phyloP scores from a whole-genome alignment of 495 filamentous ascomycete genomes.

The Lophium mytilinum region DNA sequence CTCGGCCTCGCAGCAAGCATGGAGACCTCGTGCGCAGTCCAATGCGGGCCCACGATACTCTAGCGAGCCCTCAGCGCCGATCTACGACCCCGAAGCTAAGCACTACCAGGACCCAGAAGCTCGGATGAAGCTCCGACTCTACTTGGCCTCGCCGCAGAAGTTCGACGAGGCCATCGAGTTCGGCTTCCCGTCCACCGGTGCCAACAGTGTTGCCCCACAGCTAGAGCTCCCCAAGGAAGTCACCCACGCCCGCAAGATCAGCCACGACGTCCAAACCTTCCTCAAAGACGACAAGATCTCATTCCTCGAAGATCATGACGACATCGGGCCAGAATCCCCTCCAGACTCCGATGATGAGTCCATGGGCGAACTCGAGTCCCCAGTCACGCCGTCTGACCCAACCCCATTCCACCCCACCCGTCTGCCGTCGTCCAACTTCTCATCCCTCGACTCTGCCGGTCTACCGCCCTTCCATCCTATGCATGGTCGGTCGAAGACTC shows the following conservation, averaged over 20 bases:
- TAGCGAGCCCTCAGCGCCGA: constrained; percentile 5
- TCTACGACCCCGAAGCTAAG: constrained; percentile 60
- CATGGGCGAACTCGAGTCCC: constrained; percentile 17
- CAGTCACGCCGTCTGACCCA: constrained; percentile 18
- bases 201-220: constrained; percentile 32
- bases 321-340: not conserved
- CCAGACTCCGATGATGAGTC: constrained; percentile 11
- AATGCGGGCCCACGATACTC: constrained; percentile 36
- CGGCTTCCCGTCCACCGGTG: constrained; percentile 64
- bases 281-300: constrained; percentile 26
- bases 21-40: constrained; percentile 23
- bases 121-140: constrained; percentile 77
- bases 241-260: constrained; percentile 22
- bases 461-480: constrained; percentile 13
- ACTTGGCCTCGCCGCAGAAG: constrained; percentile 83
- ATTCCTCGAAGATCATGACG: constrained; percentile 24
- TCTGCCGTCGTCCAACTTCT: constrained; percentile 33
- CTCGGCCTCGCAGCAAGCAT: constrained; percentile 1
- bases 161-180: constrained; percentile 94
- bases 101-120: constrained; percentile 91
- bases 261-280: constrained; percentile 25
- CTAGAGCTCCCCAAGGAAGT: constrained; percentile 14
- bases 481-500: constrained; percentile 29
- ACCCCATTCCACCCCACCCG: constrained; percentile 19
- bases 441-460: constrained; percentile 30